Conservation (phyloP, 768 basidiomycete species). For the Rubroboletus satanas region DNA sequence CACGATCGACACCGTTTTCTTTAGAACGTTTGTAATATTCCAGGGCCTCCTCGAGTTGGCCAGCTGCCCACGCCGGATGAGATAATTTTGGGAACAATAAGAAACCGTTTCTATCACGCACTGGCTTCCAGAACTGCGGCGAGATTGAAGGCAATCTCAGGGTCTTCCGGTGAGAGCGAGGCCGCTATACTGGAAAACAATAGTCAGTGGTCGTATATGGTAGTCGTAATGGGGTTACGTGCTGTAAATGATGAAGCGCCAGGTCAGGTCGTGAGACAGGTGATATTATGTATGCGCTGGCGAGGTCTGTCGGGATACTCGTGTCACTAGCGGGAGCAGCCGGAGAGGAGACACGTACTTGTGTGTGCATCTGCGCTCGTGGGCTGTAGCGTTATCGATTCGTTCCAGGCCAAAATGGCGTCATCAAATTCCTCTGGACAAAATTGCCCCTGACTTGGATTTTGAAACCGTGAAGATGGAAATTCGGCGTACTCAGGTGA, state of each 20-base stretch:
- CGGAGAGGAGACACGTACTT: slow-evolving; percentile 47
- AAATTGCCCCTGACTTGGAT: slow-evolving; percentile 13
- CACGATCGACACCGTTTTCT: slow-evolving; percentile 75
- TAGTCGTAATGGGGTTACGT: slow-evolving; percentile 32
- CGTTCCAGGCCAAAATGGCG: slow-evolving; percentile 83
- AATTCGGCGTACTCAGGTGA: slow-evolving; percentile 65
- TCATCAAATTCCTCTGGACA: slow-evolving; percentile 78
- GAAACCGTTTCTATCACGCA: slow-evolving; percentile 38
- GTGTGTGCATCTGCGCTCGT: slow-evolving; percentile 85
- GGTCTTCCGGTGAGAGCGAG: slow-evolving; percentile 82
- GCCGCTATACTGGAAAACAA: slow-evolving; percentile 63
- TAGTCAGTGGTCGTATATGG: slow-evolving; percentile 31
- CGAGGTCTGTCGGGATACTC: slow-evolving; percentile 56
- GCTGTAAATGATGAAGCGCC: slow-evolving; percentile 81
- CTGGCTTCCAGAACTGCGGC: slow-evolving; percentile 89
- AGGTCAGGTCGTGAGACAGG: slow-evolving; percentile 78
- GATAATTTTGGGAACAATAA: slow-evolving; percentile 37
- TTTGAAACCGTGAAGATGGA: slow-evolving; percentile 13
- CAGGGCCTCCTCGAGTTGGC: slow-evolving; percentile 75
- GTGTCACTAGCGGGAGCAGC: slow-evolving; percentile 18
- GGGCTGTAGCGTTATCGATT: slow-evolving; percentile 76
- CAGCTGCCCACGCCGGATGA: slow-evolving; percentile 47
- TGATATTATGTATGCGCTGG: slow-evolving; percentile 86
- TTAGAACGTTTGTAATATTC: slow-evolving; percentile 78
- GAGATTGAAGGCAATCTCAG: slow-evolving; percentile 89